phyloP scores from a whole-genome alignment of 441 rosid species.

The Theobroma grandiflorum region DNA sequence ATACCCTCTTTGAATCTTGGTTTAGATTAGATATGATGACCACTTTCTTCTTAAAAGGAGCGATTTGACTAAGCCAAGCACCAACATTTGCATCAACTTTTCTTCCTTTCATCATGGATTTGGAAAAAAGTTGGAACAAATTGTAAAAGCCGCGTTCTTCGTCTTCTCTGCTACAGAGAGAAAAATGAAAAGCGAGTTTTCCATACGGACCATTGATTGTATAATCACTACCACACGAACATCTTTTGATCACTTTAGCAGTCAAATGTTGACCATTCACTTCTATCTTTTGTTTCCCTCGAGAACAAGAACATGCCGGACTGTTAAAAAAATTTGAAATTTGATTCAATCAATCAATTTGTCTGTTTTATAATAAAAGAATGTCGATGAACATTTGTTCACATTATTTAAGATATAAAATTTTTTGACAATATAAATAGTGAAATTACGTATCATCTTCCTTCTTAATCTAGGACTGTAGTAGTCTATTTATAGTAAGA shows the following conservation, averaged over 20 bases:
- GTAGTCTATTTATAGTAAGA: too few species aligned
- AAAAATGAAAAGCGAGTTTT: constrained; percentile 25
- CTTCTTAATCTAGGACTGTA: too few species aligned
- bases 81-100: not conserved
- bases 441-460: too few species aligned
- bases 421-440: too few species aligned
- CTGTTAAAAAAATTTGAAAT: too few species aligned
- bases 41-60: constrained; percentile 52
- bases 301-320: not conserved
- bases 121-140: constrained; percentile 38
- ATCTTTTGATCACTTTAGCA: not conserved
- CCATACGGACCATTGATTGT: constrained; percentile 46
- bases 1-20: not conserved
- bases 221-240: constrained; percentile 44
- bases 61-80: constrained; percentile 51
- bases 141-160: not conserved
- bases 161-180: constrained; percentile 30
- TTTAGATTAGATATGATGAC: constrained; percentile 9
- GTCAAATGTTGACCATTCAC: constrained; percentile 11
- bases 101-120: constrained; percentile 25
- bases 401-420: too few species aligned
- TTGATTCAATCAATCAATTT: too few species aligned
- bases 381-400: too few species aligned
- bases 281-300: not conserved
- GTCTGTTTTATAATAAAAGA: too few species aligned